Evolutionary conservation across 306 rosid species (phyloP).

Genomic region (Cucurbita argyrosperma): DNA sequence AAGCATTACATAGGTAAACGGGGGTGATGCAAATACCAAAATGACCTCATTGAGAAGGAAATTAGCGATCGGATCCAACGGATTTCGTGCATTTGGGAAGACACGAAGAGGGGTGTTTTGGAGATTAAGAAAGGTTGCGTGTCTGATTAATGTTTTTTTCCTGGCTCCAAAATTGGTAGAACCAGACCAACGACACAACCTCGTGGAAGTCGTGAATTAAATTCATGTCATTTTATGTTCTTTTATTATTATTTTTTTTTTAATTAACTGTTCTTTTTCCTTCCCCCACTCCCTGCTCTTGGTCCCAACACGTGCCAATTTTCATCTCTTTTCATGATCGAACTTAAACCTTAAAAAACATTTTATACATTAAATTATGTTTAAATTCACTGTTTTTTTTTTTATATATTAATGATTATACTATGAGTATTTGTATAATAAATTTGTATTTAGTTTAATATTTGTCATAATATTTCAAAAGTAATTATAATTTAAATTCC

Average conservation of each 20-base stretch:
- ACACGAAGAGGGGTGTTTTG: not conserved
- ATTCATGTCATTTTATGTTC: not conserved
- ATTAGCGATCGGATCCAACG: not conserved
- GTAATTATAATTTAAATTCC: no score
- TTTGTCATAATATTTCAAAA: no score
- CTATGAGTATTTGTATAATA: no score
- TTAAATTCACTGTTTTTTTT: no score
- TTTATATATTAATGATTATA: no score
- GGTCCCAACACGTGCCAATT: not conserved
- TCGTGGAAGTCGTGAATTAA: constrained; percentile 6
- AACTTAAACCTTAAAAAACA: no score
- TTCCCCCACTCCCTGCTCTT: not conserved
- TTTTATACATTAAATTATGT: no score
- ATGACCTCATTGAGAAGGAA: not conserved
- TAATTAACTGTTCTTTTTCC: not conserved
- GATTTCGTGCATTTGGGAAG: not conserved
- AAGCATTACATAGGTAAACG: constrained; percentile 22
- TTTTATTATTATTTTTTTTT: not conserved
- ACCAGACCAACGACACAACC: constrained; percentile 6
- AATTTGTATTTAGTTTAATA: no score
- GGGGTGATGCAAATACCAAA: not conserved
- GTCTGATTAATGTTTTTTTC: not conserved
- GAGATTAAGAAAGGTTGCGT: not conserved
- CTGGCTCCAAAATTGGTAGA: not conserved
- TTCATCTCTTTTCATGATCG: not conserved